Evolutionary conservation across 2,329 filamentous ascomycete species (phyloP).

Genomic region (Endoconidiophora polonica): DNA sequence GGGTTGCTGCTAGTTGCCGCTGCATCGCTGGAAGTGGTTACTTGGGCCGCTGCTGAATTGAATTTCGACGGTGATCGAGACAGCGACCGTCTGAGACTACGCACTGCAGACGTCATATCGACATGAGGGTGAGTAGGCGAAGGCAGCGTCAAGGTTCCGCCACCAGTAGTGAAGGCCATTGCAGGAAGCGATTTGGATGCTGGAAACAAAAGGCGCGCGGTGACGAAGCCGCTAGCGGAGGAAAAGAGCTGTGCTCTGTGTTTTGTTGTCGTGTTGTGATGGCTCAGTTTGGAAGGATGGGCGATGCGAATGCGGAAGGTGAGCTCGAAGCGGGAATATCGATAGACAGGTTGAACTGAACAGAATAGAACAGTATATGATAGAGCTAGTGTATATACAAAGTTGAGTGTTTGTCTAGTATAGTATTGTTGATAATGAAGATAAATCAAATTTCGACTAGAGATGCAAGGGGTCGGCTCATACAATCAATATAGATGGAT

Average conservation of each 20-base stretch:
- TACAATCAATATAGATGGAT: background rate
- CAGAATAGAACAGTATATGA: no score
- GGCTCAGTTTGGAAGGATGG: no score
- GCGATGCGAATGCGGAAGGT: no score
- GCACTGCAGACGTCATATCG: conserved; percentile 65
- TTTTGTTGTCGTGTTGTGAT: background rate
- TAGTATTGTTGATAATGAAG: no score
- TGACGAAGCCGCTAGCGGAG: background rate
- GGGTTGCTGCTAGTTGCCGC: conserved; percentile 31
- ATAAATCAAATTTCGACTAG: background rate
- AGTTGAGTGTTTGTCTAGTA: no score
- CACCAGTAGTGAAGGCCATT: conserved; percentile 42
- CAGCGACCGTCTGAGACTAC: conserved; percentile 70
- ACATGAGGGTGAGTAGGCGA: conserved; percentile 73
- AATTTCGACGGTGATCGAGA: conserved; percentile 93
- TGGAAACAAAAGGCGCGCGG: background rate
- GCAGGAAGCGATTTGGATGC: conserved; percentile 15
- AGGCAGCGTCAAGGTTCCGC: conserved; percentile 67
- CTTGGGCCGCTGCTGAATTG: conserved; percentile 6
- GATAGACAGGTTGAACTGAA: no score
- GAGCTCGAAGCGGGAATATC: no score
- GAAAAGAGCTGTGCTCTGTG: background rate
- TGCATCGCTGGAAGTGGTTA: conserved; percentile 6
- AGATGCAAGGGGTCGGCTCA: background rate
- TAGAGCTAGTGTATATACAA: no score